Base-by-base conservation (phyloP, 345 rosid species). In the Aegle marmelos region DNA sequence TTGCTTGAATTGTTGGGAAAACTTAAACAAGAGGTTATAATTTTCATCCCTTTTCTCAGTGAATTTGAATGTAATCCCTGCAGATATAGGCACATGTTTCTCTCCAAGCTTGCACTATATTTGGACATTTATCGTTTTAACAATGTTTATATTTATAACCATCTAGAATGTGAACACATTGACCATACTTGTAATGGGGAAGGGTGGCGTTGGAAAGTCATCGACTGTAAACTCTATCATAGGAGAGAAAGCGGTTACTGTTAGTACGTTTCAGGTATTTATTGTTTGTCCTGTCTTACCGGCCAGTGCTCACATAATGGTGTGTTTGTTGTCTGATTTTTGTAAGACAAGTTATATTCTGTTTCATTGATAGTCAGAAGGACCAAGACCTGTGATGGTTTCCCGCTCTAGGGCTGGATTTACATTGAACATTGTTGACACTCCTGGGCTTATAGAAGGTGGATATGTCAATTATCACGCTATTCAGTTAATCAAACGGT, bases 191-290 rank as follows among this genome's bases (percentile, higher is more conserved):
- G 98, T 92, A 48, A 83, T 93, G 91, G 98, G 98, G 68, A 93
- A 93, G 86, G 97, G 94, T n/a, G 97, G 98, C 56, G 91, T 90
- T 69, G 98, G 97, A 58, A 93, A 93, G 78, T 93, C 98, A 17
- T 93, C 98, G 2, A 90, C 98, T 64, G 92, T 93, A 54, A 93
- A 92, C 79, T 93, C 98, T 45, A 87, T 93, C 62, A 76, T 90
- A 22, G 92, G 97, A 62, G 98, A 93, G 86, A 88, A 83, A 63
- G 94, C 84, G 64, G 90, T 89, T 76, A 79, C 90, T 76, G 92
- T 92, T 73, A 92, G 88, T 80, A 86, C 97, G 68, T 93, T 93
- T 75, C 94, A 92, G 92, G 98, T 92, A 70, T 61, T 48, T 48
- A 53, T 37, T 60, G 59, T 59, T 57, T 61, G 58, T 16, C 10